A percentile compares a stretch with the other conserved stretches of the same genome.
Conservation (phyloP, 257 asterid genomes). For the Asclepias syriaca region DNA sequence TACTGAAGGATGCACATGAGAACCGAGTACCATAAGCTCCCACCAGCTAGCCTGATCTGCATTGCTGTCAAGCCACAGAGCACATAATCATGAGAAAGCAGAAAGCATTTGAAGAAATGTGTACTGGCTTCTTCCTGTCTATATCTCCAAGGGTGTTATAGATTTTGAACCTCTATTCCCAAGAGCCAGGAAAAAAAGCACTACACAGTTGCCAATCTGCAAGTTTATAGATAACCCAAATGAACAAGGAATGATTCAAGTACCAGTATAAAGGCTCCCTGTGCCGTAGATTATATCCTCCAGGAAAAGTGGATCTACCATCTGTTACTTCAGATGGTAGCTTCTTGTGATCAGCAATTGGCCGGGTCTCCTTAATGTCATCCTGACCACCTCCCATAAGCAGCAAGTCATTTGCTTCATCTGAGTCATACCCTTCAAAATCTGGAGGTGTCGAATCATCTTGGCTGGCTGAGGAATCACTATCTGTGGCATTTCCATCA, state of each 20-base stretch:
- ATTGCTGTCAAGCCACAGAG: conserved; percentile 48
- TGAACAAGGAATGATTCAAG: not conserved
- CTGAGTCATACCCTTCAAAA: conserved; percentile 35
- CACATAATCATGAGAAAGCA: not conserved
- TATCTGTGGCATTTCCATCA: conserved; percentile 31
- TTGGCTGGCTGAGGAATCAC: conserved; percentile 30
- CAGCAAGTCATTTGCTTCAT: conserved; percentile 39
- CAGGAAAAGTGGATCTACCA: conserved; percentile 27
- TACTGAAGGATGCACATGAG: conserved; percentile 92
- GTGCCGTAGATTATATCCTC: conserved; percentile 71
- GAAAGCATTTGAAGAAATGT: not conserved
- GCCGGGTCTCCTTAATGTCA: conserved; percentile 26
- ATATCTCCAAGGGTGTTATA: no score
- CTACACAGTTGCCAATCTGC: no score
- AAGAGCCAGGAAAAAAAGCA: not conserved
- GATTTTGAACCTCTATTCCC: not conserved
- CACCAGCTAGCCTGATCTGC: conserved; percentile 92
- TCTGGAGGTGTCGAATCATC: conserved; percentile 40
- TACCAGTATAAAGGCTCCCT: conserved; percentile 91
- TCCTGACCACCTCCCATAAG: conserved; percentile 31
- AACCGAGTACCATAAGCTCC: conserved; percentile 73
- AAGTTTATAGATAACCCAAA: not conserved
- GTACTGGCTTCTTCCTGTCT: no score
- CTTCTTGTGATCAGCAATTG: conserved; percentile 22
- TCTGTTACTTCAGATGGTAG: conserved; percentile 23